Conservation (phyloP, 345 rosid genomes). For the Bretschneidera sinensis region DNA sequence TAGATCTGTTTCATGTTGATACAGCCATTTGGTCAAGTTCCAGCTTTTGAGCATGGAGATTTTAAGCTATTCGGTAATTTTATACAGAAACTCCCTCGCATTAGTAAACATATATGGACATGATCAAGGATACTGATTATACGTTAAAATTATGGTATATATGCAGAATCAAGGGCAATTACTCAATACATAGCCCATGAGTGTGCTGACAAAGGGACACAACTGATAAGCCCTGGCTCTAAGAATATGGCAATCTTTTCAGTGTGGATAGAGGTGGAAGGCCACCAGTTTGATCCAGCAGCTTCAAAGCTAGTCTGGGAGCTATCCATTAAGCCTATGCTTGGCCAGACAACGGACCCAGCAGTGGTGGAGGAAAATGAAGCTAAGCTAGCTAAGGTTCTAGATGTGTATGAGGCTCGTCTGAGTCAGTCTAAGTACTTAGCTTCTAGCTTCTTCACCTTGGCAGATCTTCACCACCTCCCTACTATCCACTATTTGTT, state of each 20-base stretch:
- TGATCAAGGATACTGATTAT: no score
- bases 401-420: constrained; percentile 63
- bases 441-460: constrained; percentile 55
- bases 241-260: constrained; percentile 26
- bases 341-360: constrained; percentile 45
- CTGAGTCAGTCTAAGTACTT: constrained; percentile 54
- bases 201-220: constrained; percentile 53
- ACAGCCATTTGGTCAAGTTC: constrained; percentile 85
- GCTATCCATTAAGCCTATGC: constrained; percentile 33
- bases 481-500: constrained; percentile 39
- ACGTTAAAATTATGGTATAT: no score
- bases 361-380: constrained; percentile 53
- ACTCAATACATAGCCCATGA: constrained; percentile 51
- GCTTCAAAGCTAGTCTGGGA: constrained; percentile 62
- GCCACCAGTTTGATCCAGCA: constrained; percentile 53
- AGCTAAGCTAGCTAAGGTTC: constrained; percentile 43
- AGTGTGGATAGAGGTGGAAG: constrained; percentile 73
- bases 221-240: constrained; percentile 31
- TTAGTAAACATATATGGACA: no score
- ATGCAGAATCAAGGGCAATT: constrained; percentile 83
- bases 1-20: constrained; percentile 13
- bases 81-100: no score
- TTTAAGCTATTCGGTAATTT: constrained; percentile 59
- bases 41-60: constrained; percentile 66
- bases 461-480: constrained; percentile 74